These are phyloP conservation scores for Tripidium arundinaceum DNA, from an alignment of 202 grass and related monocot genomes.

Conservation along the genomic window DNA sequence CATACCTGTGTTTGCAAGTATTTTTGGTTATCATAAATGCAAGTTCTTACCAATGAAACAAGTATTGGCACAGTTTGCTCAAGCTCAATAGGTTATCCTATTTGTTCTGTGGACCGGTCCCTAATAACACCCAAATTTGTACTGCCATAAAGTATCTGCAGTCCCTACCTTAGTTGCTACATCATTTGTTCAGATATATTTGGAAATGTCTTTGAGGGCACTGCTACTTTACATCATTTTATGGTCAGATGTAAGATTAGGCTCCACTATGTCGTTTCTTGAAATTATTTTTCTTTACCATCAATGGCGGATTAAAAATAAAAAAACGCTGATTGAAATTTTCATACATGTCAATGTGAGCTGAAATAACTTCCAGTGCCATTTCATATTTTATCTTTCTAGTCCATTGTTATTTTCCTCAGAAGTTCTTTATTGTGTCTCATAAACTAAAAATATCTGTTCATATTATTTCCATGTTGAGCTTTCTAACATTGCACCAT, in stretches of 20 bases:
- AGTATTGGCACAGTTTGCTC: background rate
- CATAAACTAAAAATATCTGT: background rate
- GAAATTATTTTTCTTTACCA: conserved; percentile 21
- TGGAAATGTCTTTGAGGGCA: background rate
- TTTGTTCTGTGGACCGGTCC: too few species aligned
- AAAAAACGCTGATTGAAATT: background rate
- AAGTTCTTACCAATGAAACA: background rate
- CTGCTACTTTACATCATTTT: conserved; percentile 14
- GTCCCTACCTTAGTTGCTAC: too few species aligned
- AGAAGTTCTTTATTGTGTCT: background rate
- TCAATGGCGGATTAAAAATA: too few species aligned
- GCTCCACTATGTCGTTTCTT: background rate
- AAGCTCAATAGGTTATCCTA: background rate
- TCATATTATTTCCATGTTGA: conserved; percentile 16
- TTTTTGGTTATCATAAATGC: background rate
- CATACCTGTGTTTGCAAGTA: background rate
- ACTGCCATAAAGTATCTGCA: too few species aligned
- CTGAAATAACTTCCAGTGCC: background rate
- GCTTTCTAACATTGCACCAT: background rate
- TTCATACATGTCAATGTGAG: background rate
- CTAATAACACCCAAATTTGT: too few species aligned
- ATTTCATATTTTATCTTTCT: background rate
- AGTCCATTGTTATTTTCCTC: background rate
- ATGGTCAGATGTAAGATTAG: conserved; percentile 20
- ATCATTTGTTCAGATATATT: background rate